phyloP scores from a whole-genome alignment of 1,284 basidiomycete genomes.

The Boletus sp. region DNA sequence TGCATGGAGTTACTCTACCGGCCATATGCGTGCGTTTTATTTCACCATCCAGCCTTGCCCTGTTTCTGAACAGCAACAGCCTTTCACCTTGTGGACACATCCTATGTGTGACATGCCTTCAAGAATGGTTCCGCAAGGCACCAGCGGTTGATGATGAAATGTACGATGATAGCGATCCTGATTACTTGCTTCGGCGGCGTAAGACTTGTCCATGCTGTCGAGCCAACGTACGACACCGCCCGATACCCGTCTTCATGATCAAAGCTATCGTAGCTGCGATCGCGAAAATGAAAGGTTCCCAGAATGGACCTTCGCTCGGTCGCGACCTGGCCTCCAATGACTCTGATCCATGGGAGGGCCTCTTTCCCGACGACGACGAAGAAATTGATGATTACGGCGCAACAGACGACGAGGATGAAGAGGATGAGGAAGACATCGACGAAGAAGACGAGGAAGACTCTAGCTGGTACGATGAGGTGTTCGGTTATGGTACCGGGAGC shows the following conservation, averaged over 20 bases:
- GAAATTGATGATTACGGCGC: conserved; percentile 42
- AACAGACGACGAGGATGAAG: conserved; percentile 32
- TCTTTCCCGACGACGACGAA: conserved; percentile 49
- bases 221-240: conserved; percentile 49
- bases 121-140: conserved; percentile 70
- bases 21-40: conserved; percentile 56
- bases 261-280: conserved; percentile 54
- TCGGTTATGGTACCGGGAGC: conserved; percentile 35
- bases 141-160: conserved; percentile 53
- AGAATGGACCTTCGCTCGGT: conserved; percentile 12
- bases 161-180: conserved; percentile 47
- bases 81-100: conserved; percentile 72
- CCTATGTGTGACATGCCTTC: conserved; percentile 61
- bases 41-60: background rate
- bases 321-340: conserved; percentile 33
- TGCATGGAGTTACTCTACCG: conserved; percentile 64
- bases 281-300: conserved; percentile 35
- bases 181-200: conserved; percentile 50
- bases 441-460: conserved; percentile 32
- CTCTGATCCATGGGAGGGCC: conserved; percentile 62
- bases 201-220: conserved; percentile 74
- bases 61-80: conserved; percentile 33
- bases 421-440: conserved; percentile 28
- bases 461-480: conserved; percentile 33
- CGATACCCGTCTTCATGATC: conserved; percentile 63